phyloP scores from a whole-genome alignment of 495 filamentous ascomycete genomes.

The Penicillium soppii region DNA sequence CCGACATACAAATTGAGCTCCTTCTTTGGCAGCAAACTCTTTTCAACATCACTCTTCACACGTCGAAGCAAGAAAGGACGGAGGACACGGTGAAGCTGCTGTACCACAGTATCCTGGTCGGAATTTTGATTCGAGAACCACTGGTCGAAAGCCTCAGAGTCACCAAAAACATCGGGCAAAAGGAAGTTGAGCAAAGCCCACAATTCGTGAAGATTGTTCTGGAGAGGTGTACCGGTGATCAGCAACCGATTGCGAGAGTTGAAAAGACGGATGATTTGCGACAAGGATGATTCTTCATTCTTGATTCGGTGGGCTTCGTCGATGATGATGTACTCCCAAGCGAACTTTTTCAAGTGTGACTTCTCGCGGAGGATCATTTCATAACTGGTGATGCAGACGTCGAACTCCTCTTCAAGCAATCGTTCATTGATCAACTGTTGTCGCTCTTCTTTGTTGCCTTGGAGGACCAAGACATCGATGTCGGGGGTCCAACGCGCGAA shows the following conservation, averaged over 20 bases:
- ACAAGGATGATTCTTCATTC: slow-evolving; percentile 96
- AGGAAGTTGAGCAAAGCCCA: slow-evolving; percentile 98
- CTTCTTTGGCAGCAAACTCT: slow-evolving; percentile 96
- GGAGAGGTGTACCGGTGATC: slow-evolving; percentile 95
- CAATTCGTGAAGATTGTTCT: slow-evolving; percentile 99
- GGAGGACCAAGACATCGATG: slow-evolving; percentile 88
- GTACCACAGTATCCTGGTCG: slow-evolving; percentile 94
- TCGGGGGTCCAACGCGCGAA: slow-evolving; percentile 94
- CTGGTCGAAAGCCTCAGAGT: slow-evolving; percentile 95
- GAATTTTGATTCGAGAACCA: slow-evolving; percentile 91
- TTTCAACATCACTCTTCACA: slow-evolving; percentile 98
- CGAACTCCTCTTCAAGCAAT: slow-evolving; percentile 86
- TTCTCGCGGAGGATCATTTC: slow-evolving; percentile 97
- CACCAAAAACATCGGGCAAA: slow-evolving; percentile 95
- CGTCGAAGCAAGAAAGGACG: slow-evolving; percentile 92
- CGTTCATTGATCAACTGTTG: slow-evolving; percentile 86
- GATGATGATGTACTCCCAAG: slow-evolving; percentile 99
- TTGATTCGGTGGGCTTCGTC: slow-evolving; percentile 99
- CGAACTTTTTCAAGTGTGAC: slow-evolving; percentile 91
- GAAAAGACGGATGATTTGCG: slow-evolving; percentile 96
- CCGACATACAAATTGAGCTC: slow-evolving; percentile 96
- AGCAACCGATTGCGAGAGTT: slow-evolving; percentile 92
- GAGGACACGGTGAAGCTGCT: slow-evolving; percentile 91
- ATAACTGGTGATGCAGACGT: slow-evolving; percentile 93
- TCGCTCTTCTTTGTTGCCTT: slow-evolving; percentile 94